Conservation (phyloP, 331 rosid genomes). For the Malus hybrid region DNA sequence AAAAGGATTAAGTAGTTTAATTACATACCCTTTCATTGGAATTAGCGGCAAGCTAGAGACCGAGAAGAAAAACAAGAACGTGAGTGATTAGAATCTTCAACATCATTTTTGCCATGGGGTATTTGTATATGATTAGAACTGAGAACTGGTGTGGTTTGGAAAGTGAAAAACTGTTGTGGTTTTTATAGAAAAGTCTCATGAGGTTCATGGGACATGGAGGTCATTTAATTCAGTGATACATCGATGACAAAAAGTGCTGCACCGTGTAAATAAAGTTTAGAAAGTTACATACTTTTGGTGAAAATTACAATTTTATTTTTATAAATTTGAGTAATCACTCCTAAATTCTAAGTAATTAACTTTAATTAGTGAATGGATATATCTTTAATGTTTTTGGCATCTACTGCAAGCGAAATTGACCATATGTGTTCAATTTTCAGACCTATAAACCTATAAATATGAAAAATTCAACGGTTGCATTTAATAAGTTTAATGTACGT, state of each 20-base stretch:
- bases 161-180: no score
- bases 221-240: not conserved
- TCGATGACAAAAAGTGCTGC: not conserved
- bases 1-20: not conserved
- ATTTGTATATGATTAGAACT: not conserved
- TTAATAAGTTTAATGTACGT: no score
- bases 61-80: conserved; percentile 29
- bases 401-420: no score
- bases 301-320: no score
- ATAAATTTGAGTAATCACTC: no score
- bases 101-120: conserved; percentile 31
- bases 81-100: conserved; percentile 26
- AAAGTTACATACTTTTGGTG: not conserved
- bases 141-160: not conserved
- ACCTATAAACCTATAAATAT: no score
- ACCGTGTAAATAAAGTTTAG: no score
- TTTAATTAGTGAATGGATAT: no score
- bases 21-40: conserved; percentile 31
- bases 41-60: conserved; percentile 12
- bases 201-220: not conserved
- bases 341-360: no score
- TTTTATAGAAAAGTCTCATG: not conserved
- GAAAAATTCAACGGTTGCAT: no score
- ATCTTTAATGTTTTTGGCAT: no score
- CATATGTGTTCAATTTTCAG: no score